Evolutionary conservation across 2,329 filamentous ascomycete species (phyloP), one percentile per base, ranked within the genome.

Genomic region (Penicillium sp.): DNA sequence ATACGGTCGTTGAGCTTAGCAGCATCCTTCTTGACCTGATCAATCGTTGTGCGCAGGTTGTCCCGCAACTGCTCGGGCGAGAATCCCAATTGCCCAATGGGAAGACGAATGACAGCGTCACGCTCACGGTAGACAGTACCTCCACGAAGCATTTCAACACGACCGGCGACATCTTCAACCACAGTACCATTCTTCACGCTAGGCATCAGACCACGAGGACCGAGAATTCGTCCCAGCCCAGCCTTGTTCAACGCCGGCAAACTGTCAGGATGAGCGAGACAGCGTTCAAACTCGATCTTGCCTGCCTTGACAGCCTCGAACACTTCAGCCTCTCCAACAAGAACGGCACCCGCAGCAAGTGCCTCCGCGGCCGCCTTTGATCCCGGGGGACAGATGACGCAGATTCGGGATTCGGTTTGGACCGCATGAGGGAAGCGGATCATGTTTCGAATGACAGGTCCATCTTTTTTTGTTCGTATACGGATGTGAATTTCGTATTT

Each of bases 401-500:
- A 95, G 69, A 99, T 92, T 61, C 88, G 87, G 51, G 92, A 83
- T 73, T 96, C 91, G 61, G 90, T 96, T 74, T 91, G 90, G 63
- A 98, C 90, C 5, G 93, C 89, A 75, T 96, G 89, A 0, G 95
- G 95, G 19, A 99, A 87, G 43, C 89, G 88, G 71, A 99, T 83
- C 72, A 91, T 90, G 78, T 90, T 96, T 62, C 93, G 90, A 63
- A 99, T 83, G 9, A 95, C 86, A 19, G 93, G 89, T 0, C 93
- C 92, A 75, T 92, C 93, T 74, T 93, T 93, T 65, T 86, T 82
- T 1, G 93, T 92, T 69, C 88, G 88, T 61, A 99, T 79, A 70
- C 89, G 92, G 67, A 99, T 79, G 68, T 90, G 84, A 50, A 98
- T 69, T 74, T 98, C 95, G 80, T 99, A 99, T 75, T 97, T 98